Percentiles rank a stretch among this genome's conserved stretches.
Evolutionary conservation across 75 land plant genomes (phyloP).

Genomic region (Pinus tabuliformis): DNA sequence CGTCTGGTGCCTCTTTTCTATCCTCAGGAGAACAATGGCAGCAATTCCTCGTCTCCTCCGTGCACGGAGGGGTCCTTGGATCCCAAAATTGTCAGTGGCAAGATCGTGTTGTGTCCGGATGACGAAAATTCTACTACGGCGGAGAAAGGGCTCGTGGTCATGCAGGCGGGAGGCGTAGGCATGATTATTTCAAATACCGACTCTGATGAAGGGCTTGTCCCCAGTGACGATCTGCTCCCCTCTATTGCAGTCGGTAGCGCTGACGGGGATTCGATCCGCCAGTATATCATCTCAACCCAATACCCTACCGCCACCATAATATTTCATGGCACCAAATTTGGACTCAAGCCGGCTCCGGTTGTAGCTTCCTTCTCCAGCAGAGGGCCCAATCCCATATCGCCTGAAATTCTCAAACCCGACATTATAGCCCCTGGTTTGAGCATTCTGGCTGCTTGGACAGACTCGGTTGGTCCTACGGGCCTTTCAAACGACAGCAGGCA

Average conservation of each 20-base stretch:
- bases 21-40: slow-evolving; percentile 27
- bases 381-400: slow-evolving; percentile 77
- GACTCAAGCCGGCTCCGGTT: slow-evolving; percentile 66
- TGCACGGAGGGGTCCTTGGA: slow-evolving; percentile 71
- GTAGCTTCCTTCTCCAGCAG: slow-evolving; percentile 84
- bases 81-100: slow-evolving; percentile 47
- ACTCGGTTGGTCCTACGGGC: slow-evolving; percentile 70
- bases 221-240: slow-evolving; percentile 80
- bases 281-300: slow-evolving; percentile 39
- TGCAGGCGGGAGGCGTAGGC: slow-evolving; percentile 70
- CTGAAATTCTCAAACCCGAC: slow-evolving; percentile 90
- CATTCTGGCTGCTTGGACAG: slow-evolving; percentile 93
- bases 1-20: slow-evolving; percentile 47
- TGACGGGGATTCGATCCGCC: slow-evolving; percentile 45
- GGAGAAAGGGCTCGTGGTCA: slow-evolving; percentile 69
- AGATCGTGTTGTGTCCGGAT: slow-evolving; percentile 69
- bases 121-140: slow-evolving; percentile 52
- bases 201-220: slow-evolving; percentile 76
- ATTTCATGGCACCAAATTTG: slow-evolving; percentile 63
- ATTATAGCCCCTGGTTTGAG: slow-evolving; percentile 81
- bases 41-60: slow-evolving; percentile 59
- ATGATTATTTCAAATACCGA: slow-evolving; percentile 83
- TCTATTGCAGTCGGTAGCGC: slow-evolving; percentile 60
- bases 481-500: slow-evolving; percentile 46
- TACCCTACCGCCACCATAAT: slow-evolving; percentile 50